Conservation (phyloP, 164 flowering plant genomes). For the Umbellularia californica region DNA sequence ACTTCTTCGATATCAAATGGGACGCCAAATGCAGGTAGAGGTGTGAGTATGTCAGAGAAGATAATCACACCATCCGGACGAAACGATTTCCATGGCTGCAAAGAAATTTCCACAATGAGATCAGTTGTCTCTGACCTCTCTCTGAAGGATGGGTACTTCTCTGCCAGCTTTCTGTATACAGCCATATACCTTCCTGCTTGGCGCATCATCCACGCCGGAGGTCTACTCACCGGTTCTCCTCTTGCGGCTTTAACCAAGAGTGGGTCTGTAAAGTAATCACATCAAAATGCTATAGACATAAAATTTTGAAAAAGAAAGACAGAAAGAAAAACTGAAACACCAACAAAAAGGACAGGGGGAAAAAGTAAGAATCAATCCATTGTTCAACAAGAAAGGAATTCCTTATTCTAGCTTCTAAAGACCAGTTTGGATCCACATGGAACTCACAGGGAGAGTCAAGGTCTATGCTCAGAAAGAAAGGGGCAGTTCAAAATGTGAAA, state of each 20-base stretch:
- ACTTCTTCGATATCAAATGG: slow-evolving; percentile 94
- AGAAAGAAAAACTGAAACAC: neutral
- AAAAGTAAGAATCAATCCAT: no score
- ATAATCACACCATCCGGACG: slow-evolving; percentile 94
- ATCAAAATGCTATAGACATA: neutral
- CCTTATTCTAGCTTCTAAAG: neutral
- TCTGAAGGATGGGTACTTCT: slow-evolving; percentile 92
- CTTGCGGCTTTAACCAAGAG: slow-evolving; percentile 91
- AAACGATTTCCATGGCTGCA: slow-evolving; percentile 99
- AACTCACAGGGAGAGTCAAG: no score
- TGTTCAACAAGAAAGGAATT: neutral
- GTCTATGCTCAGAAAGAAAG: no score
- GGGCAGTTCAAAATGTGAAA: no score
- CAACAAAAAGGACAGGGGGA: neutral
- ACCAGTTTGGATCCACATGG: neutral
- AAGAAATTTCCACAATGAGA: slow-evolving; percentile 97
- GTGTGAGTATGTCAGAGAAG: slow-evolving; percentile 97
- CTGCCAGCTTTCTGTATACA: slow-evolving; percentile 80
- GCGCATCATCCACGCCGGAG: slow-evolving; percentile 99
- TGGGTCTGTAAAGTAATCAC: slow-evolving; percentile 48
- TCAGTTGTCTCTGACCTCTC: slow-evolving; percentile 98
- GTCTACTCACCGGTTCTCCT: slow-evolving; percentile 72
- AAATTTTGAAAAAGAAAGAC: neutral
- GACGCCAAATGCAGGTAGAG: slow-evolving; percentile 95
- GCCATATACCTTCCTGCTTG: slow-evolving; percentile 99